Percentiles rank a stretch among this genome's conserved stretches.
Conservation (phyloP, 768 basidiomycete genomes). For the Lyophyllum atratum region DNA sequence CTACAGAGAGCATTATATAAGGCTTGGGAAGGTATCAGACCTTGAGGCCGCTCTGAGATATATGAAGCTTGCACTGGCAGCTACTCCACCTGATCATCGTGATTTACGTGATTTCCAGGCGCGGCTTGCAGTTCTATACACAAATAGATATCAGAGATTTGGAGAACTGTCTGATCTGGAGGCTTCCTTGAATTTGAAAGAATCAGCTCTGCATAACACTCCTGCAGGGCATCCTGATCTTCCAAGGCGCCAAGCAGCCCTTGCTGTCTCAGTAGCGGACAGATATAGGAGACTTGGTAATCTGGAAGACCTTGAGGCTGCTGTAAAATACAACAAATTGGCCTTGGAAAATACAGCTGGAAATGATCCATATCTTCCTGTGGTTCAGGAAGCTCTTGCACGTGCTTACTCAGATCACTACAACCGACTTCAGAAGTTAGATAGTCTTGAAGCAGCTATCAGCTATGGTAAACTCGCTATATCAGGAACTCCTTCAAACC, state of each 20-base stretch:
- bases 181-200: background rate
- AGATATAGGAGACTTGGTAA: conserved; percentile 1
- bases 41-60: conserved; percentile 1
- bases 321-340: conserved; percentile 10
- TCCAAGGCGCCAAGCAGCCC: background rate
- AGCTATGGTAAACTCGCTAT: background rate
- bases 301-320: conserved; percentile 20
- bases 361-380: conserved; percentile 8
- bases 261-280: conserved; percentile 2
- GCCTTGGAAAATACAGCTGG: conserved; percentile 3
- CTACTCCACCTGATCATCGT: background rate
- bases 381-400: conserved; percentile 20
- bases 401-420: conserved; percentile 17
- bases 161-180: conserved; percentile 20
- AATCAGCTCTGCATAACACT: conserved; percentile 7
- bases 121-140: background rate
- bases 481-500: background rate
- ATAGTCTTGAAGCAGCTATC: conserved; percentile 22
- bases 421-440: conserved; percentile 16
- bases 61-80: background rate
- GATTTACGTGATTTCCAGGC: background rate
- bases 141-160: conserved; percentile 1
- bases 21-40: background rate
- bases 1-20: background rate
- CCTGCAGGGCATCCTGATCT: conserved; percentile 10